These are phyloP conservation scores for Batkoa obscura DNA, from an alignment of 371 early-diverging fungal species.

Conservation along the genomic window DNA sequence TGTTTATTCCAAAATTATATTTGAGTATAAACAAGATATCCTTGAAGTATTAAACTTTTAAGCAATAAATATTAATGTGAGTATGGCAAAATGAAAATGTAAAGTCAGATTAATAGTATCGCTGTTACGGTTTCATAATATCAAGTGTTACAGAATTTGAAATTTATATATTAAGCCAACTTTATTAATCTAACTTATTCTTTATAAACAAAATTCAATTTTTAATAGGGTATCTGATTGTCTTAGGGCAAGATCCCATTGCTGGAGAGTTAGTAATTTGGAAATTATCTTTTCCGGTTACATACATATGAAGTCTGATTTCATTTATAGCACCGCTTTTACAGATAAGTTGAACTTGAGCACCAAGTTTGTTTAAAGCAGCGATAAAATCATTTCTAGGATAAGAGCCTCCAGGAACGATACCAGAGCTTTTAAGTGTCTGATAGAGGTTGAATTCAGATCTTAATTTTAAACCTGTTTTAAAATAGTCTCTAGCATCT, in stretches of 20 bases:
- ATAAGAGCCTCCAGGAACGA: slow-evolving; percentile 41
- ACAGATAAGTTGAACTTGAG: slow-evolving; percentile 21
- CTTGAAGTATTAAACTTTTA: no score
- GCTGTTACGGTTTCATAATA: no score
- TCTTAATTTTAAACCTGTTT: slow-evolving; percentile 23
- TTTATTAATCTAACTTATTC: no score
- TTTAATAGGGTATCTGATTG: background rate
- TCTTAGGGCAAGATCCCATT: background rate
- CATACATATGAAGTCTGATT: slow-evolving; percentile 15
- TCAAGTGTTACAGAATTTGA: no score
- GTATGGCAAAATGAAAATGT: no score
- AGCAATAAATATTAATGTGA: no score
- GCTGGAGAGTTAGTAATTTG: background rate
- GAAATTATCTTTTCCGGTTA: slow-evolving; percentile 13
- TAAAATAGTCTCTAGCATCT: slow-evolving; percentile 38
- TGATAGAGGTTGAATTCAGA: slow-evolving; percentile 31
- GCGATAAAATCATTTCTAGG: slow-evolving; percentile 20
- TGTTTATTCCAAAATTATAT: no score
- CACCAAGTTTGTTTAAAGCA: slow-evolving; percentile 29
- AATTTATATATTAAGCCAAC: no score
- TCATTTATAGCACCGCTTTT: slow-evolving; percentile 16
- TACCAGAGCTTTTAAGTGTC: slow-evolving; percentile 26
- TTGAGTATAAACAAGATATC: no score
- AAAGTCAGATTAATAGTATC: no score
- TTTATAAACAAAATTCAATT: background rate